These are phyloP conservation scores for Copromyces sp. DNA, from an alignment of 495 filamentous ascomycete genomes.

Conservation along the genomic window DNA sequence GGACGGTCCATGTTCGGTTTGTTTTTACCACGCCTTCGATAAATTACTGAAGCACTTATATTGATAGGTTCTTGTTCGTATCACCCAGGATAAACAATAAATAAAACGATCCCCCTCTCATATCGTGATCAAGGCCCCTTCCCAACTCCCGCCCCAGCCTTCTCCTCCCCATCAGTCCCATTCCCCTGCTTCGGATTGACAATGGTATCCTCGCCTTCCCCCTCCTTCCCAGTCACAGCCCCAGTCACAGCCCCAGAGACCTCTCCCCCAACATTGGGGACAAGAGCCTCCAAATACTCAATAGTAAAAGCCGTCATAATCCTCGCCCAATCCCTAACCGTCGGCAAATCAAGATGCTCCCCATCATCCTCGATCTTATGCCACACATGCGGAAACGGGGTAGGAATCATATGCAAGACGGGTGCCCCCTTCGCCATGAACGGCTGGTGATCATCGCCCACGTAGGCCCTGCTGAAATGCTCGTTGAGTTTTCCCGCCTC, in stretches of 20 bases:
- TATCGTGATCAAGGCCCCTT: not conserved
- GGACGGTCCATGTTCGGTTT: too few species aligned
- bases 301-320: slow-evolving; percentile 69
- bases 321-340: slow-evolving; percentile 74
- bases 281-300: slow-evolving; percentile 62
- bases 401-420: slow-evolving; percentile 74
- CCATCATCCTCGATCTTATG: slow-evolving; percentile 73
- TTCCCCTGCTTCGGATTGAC: not conserved
- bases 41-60: not conserved
- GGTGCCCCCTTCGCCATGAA: slow-evolving; percentile 73
- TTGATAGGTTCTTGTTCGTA: not conserved
- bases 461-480: slow-evolving; percentile 32
- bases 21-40: too few species aligned
- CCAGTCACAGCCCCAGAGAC: not conserved
- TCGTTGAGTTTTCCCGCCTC: slow-evolving; percentile 43
- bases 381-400: slow-evolving; percentile 71
- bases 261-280: not conserved
- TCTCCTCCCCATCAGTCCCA: not conserved
- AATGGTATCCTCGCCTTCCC: not conserved
- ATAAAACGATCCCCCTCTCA: too few species aligned
- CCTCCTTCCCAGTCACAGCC: not conserved
- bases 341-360: slow-evolving; percentile 66
- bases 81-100: too few species aligned
- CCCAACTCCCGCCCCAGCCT: not conserved
- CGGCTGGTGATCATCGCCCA: slow-evolving; percentile 76